Conservation (phyloP, 208 protist genomes). For the Kentomonas sorsogonicus region DNA sequence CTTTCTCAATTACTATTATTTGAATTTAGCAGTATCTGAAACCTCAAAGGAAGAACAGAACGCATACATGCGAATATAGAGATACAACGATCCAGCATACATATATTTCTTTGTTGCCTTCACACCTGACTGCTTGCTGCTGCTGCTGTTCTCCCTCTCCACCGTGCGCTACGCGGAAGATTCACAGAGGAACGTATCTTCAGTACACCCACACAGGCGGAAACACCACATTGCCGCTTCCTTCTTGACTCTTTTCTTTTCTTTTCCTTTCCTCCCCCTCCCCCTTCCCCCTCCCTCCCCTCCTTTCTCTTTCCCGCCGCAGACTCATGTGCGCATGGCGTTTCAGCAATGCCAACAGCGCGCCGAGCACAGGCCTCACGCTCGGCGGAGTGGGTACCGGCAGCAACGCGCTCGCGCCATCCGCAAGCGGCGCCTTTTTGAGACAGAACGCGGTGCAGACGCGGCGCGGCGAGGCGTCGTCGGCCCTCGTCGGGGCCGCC, state of each 20-base stretch:
- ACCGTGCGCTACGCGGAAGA: too few relatives aligned
- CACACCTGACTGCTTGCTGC: too few relatives aligned
- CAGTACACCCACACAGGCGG: too few relatives aligned
- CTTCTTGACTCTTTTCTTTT: slow-evolving; percentile 5
- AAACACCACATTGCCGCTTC: neutral
- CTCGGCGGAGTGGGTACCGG: slow-evolving; percentile 8
- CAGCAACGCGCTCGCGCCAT: slow-evolving; percentile 29
- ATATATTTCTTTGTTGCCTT: too few relatives aligned
- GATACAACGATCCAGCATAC: too few relatives aligned
- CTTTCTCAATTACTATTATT: too few relatives aligned
- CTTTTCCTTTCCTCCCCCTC: slow-evolving; percentile 10
- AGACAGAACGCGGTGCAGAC: slow-evolving; percentile 31
- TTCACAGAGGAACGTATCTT: too few relatives aligned
- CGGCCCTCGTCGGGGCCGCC: slow-evolving; percentile 7
- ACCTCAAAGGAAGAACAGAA: too few relatives aligned
- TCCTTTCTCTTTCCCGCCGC: neutral
- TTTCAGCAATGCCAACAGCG: slow-evolving; percentile 9
- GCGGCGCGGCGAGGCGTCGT: too few relatives aligned
- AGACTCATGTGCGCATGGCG: neutral
- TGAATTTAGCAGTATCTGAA: too few relatives aligned
- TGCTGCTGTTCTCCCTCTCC: too few relatives aligned
- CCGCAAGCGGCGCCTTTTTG: slow-evolving; percentile 55
- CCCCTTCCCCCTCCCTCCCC: neutral
- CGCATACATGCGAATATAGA: too few relatives aligned
- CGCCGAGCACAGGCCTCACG: neutral